phyloP scores from a whole-genome alignment of 1,139 yeast species.

The Taphrina confusa region DNA sequence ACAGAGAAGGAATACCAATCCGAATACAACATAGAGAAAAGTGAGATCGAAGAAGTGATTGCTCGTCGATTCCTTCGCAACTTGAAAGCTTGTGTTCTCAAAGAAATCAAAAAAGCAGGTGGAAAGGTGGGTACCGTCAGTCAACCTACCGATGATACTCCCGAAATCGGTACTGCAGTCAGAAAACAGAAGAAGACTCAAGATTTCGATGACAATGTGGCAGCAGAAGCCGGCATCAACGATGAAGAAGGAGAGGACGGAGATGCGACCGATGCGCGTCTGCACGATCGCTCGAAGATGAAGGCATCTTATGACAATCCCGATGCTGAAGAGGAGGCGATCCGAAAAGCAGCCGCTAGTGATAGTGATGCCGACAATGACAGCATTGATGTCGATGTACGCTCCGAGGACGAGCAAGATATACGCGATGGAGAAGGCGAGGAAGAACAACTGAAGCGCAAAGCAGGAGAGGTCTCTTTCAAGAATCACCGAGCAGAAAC shows the following conservation, averaged over 20 bases:
- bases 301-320: conserved; percentile 93
- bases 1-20: conserved; percentile 73
- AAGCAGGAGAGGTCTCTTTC: conserved; percentile 47
- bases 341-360: conserved; percentile 75
- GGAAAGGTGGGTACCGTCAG: conserved; percentile 49
- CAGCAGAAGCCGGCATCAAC: conserved; percentile 42
- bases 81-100: conserved; percentile 70
- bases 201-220: conserved; percentile 38
- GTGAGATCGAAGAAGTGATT: conserved; percentile 71
- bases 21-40: conserved; percentile 84
- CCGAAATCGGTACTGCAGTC: conserved; percentile 69
- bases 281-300: conserved; percentile 67
- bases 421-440: conserved; percentile 38
- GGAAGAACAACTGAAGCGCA: conserved; percentile 39
- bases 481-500: conserved; percentile 70
- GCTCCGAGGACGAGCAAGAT: conserved; percentile 42
- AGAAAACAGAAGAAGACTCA: conserved; percentile 50
- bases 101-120: conserved; percentile 53
- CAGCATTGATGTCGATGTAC: conserved; percentile 46
- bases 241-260: conserved; percentile 53
- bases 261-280: conserved; percentile 70
- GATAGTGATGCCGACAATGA: conserved; percentile 51
- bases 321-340: conserved; percentile 89
- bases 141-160: conserved; percentile 48
- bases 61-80: conserved; percentile 64